phyloP scores from a whole-genome alignment of 106 monocot species.

The Platanthera guangdongensis region DNA sequence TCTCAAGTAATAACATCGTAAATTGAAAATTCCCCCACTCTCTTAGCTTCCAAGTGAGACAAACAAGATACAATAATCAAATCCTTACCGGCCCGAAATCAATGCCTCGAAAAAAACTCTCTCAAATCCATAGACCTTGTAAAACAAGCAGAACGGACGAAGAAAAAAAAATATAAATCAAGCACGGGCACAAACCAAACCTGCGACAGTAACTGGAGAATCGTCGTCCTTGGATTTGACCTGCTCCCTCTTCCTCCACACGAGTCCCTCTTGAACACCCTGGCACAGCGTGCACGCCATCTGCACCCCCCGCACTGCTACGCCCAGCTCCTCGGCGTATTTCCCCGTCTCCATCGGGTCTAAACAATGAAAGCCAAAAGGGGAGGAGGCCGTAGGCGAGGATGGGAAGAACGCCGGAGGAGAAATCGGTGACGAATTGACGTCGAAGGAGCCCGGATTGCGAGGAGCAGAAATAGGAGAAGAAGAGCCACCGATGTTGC shows the following conservation, averaged over 20 bases:
- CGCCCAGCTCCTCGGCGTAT: conserved; percentile 49
- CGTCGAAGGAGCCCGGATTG: not conserved
- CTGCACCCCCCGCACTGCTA: conserved; percentile 78
- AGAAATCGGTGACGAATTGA: not conserved
- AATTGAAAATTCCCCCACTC: not conserved
- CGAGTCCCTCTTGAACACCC: conserved; percentile 52
- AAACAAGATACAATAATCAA: not conserved
- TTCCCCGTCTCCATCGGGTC: conserved; percentile 14
- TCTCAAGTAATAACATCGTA: not conserved
- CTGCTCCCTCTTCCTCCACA: conserved; percentile 18
- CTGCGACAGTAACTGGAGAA: conserved; percentile 90
- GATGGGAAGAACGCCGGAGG: not conserved
- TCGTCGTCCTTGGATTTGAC: conserved; percentile 68
- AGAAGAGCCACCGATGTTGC: not conserved
- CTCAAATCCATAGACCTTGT: not conserved
- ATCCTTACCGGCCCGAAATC: not conserved
- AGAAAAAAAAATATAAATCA: not conserved
- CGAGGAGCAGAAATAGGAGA: not conserved
- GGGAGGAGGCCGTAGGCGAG: not conserved
- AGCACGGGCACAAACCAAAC: conserved; percentile 12
- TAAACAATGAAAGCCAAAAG: conserved; percentile 7
- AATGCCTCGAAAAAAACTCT: not conserved
- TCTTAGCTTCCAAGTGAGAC: not conserved
- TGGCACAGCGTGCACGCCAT: conserved; percentile 86
- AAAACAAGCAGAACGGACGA: not conserved